Conservation (phyloP, 805 yeast species). For the Ogataea nonfermentans region DNA sequence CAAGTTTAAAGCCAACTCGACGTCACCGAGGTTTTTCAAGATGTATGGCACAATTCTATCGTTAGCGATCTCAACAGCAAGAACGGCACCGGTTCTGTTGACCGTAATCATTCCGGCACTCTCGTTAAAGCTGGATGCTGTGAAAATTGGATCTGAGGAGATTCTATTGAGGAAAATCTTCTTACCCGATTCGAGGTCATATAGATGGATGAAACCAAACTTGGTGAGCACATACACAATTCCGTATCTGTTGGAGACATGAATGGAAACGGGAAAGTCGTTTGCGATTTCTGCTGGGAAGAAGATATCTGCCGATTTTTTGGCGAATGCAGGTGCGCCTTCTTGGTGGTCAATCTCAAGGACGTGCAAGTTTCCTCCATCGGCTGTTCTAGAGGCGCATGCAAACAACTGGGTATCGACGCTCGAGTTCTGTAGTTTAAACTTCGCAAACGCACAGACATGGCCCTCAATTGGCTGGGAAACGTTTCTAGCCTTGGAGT, state of each 20-base stretch:
- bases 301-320: slow-evolving; percentile 88
- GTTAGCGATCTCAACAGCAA: slow-evolving; percentile 85
- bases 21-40: slow-evolving; percentile 80
- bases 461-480: slow-evolving; percentile 98
- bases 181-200: slow-evolving; percentile 89
- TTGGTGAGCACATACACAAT: slow-evolving; percentile 87
- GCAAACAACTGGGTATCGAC: slow-evolving; percentile 84
- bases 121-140: slow-evolving; percentile 71
- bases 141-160: slow-evolving; percentile 92
- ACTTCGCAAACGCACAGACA: slow-evolving; percentile 82
- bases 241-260: slow-evolving; percentile 82
- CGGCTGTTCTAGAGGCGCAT: slow-evolving; percentile 84
- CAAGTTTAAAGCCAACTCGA: slow-evolving; percentile 78
- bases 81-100: slow-evolving; percentile 92
- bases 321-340: slow-evolving; percentile 76
- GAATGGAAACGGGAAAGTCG: slow-evolving; percentile 94
- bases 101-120: slow-evolving; percentile 87
- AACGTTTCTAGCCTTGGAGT: slow-evolving; percentile 80
- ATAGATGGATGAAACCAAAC: slow-evolving; percentile 93
- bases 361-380: slow-evolving; percentile 83
- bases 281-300: slow-evolving; percentile 95
- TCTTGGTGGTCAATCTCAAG: slow-evolving; percentile 95
- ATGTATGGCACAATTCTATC: slow-evolving; percentile 87
- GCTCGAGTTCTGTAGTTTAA: slow-evolving; percentile 71
- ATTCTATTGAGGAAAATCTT: slow-evolving; percentile 94